Evolutionary conservation across 2,329 filamentous ascomycete species (phyloP), one percentile per base, ranked within the genome.

Genomic region (Arachnomyces sp.): DNA sequence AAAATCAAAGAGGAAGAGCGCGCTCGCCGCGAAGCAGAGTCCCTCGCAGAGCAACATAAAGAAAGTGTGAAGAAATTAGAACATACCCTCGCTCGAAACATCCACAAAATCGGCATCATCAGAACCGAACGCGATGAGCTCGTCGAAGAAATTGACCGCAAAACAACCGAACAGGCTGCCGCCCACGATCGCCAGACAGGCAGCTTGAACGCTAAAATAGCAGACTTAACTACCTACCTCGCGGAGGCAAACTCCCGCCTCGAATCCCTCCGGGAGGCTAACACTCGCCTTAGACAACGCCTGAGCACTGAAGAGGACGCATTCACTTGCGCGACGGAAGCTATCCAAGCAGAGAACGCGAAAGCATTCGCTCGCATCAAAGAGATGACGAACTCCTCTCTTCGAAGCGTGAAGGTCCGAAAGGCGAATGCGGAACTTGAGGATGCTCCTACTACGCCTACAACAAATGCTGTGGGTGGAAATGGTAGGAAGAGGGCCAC

Each of bases 161-260:
- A 49, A 15, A 35, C 45, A 5, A 45, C 37, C 7, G 48, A 57
- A 9, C 48, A 57, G 31, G 40, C 49, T 2, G 45, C 56, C 29
- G 45, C 43, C 13, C 55, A 62, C 20, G 56, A 63, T 32, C 52
- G 58, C 40, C 58, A 67, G 20, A 47, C 61, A 2, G 63, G 63
- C 0, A 47, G 43, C 2, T 52, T 71, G 38, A 70, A 69, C 38
- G 60, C 61, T 18, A 58, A 57, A n/a, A 55, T 68, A 28, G 61
- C 61, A 1, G 50, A 60, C 15, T 57, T 68, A 16, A 58, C 59
- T 11, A 65, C 65, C 2, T 59, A 61, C 2, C 54, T 70, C 3
- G 55, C 59, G 15, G 52, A 50, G 5, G 54, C 59, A 6, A 58
- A 58, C 25, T 51, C 49, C 2, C 61, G 68, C 40, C 49, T 60